Evolutionary conservation across 2,329 filamentous ascomycete genomes (phyloP).

Genomic region (Phialophora verrucosa): DNA sequence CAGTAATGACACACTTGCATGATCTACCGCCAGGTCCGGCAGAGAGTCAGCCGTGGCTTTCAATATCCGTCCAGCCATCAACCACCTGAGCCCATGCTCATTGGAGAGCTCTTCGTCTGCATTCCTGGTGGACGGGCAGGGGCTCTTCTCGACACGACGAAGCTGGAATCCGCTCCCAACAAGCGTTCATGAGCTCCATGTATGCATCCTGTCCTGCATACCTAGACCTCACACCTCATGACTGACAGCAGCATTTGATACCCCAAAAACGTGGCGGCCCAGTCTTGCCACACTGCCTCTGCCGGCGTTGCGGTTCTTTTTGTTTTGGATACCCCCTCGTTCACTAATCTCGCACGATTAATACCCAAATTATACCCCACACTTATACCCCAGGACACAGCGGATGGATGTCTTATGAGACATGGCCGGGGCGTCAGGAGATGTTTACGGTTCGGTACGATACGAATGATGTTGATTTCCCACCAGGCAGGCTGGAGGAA

Average conservation of each 20-base stretch:
- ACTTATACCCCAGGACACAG: neutral
- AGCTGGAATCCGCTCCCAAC: too few relatives aligned
- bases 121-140: neutral
- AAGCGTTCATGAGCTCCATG: neutral
- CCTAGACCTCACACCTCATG: neutral
- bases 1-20: constrained; percentile 33
- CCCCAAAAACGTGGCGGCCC: too few relatives aligned
- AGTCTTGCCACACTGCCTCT: neutral
- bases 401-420: neutral
- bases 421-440: neutral
- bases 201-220: neutral
- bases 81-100: neutral
- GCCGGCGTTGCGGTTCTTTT: neutral
- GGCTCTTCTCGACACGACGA: neutral
- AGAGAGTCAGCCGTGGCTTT: neutral
- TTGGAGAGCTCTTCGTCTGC: neutral
- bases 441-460: neutral
- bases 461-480: neutral
- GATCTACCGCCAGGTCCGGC: neutral
- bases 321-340: neutral
- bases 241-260: neutral
- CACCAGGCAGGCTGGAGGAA: neutral
- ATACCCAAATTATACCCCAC: neutral
- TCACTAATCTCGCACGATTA: neutral
- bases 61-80: neutral